Percentiles rank a stretch among this genome's conserved stretches.
Conservation (phyloP, 2,329 filamentous ascomycete species). For the Microcyclospora pomicola region DNA sequence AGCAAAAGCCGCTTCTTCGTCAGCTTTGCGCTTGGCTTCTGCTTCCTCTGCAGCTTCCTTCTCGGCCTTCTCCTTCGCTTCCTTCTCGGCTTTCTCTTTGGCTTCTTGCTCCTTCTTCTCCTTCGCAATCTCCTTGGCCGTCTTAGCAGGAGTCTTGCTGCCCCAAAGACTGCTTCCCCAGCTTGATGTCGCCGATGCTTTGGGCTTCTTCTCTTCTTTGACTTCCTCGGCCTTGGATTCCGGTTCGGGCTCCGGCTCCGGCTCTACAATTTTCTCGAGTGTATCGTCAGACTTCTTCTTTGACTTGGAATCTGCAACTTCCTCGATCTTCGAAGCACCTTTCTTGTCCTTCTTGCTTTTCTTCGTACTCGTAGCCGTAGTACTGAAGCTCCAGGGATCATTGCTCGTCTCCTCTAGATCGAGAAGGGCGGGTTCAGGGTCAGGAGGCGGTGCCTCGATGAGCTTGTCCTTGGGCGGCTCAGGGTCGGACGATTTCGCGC, state of each 20-base stretch:
- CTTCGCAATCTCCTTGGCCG: conserved; percentile 31
- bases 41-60: conserved; percentile 25
- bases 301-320: conserved; percentile 27
- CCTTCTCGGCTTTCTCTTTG: conserved; percentile 28
- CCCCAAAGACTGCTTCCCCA: not conserved
- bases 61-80: conserved; percentile 17
- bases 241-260: conserved; percentile 10
- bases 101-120: conserved; percentile 33
- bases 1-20: conserved; percentile 22
- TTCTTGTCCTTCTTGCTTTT: conserved; percentile 40
- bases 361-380: conserved; percentile 23
- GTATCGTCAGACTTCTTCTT: conserved; percentile 33
- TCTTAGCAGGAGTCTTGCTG: conserved; percentile 22
- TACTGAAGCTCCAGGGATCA: conserved; percentile 12
- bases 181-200: conserved; percentile 1
- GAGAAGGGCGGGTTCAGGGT: conserved; percentile 5
- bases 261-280: conserved; percentile 22
- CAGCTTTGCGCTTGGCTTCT: conserved; percentile 20
- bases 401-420: conserved; percentile 6
- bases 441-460: conserved; percentile 25
- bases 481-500: conserved; percentile 24
- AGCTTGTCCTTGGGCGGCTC: conserved; percentile 28
- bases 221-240: conserved; percentile 4
- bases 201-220: conserved; percentile 28
- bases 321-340: conserved; percentile 25